Percentiles rank a stretch among this genome's conserved stretches.
phyloP scores from a whole-genome alignment of 1,284 basidiomycete genomes.

The Tilletia caries region DNA sequence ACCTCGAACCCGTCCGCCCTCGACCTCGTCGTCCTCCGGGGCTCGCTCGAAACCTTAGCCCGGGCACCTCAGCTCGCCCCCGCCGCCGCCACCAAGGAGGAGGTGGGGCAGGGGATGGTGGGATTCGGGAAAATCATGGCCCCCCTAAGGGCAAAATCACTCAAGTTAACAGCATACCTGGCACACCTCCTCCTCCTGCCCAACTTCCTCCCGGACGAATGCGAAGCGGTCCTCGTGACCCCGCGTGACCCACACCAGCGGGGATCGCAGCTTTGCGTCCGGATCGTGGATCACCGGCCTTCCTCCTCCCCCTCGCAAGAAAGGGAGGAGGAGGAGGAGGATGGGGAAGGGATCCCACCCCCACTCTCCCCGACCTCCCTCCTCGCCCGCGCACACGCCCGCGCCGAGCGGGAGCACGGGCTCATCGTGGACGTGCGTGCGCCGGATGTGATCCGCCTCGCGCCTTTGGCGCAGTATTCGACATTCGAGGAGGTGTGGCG shows the following conservation, averaged over 20 bases:
- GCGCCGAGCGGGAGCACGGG: constrained; percentile 36
- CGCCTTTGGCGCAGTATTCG: constrained; percentile 47
- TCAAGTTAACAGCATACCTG: constrained; percentile 45
- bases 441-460: constrained; percentile 47
- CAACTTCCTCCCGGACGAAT: constrained; percentile 32
- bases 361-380: constrained; percentile 33
- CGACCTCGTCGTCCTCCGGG: constrained; percentile 59
- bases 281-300: constrained; percentile 27
- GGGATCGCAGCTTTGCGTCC: constrained; percentile 44
- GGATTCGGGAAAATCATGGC: constrained; percentile 50
- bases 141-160: constrained; percentile 31
- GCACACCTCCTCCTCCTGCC: constrained; percentile 33
- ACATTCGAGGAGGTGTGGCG: constrained; percentile 44
- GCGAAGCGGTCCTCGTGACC: constrained; percentile 37
- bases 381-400: constrained; percentile 34
- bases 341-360: constrained; percentile 31
- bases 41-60: constrained; percentile 41
- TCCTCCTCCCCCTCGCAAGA: neutral
- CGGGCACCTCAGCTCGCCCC: constrained; percentile 17
- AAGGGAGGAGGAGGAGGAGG: constrained; percentile 11
- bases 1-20: constrained; percentile 88
- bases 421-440: constrained; percentile 44
- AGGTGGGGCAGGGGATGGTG: constrained; percentile 30
- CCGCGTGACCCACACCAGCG: constrained; percentile 38
- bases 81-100: neutral